Conservation (phyloP, 768 basidiomycete genomes). For the Phanerochaete carnosa region DNA sequence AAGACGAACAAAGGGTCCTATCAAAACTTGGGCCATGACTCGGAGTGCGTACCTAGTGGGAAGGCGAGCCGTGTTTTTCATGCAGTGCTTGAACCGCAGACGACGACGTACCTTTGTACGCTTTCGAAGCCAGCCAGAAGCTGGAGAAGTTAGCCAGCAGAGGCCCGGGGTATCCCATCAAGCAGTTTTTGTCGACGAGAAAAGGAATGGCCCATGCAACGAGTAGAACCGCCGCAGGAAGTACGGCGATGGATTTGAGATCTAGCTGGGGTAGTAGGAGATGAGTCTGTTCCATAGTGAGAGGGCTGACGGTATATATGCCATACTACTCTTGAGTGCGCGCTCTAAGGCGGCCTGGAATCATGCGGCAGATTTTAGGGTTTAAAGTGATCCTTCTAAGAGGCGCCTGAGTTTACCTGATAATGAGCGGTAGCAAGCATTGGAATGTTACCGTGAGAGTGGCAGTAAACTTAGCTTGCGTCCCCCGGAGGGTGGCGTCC, state of each 20-base stretch:
- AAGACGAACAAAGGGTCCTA: constrained; percentile 34
- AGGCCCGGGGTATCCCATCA: constrained; percentile 36
- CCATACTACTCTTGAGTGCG: too few relatives aligned
- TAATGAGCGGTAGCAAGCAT: too few relatives aligned
- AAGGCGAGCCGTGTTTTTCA: constrained; percentile 34
- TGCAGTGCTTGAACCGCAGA: constrained; percentile 37
- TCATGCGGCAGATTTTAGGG: too few relatives aligned
- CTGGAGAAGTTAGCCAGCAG: constrained; percentile 33
- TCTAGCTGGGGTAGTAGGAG: background rate
- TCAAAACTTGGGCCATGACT: background rate
- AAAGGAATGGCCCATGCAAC: constrained; percentile 32
- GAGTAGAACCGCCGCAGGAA: constrained; percentile 11
- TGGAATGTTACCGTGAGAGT: too few relatives aligned
- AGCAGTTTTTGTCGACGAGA: constrained; percentile 26
- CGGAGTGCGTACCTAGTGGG: background rate
- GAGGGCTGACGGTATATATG: too few relatives aligned
- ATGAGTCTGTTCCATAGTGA: too few relatives aligned
- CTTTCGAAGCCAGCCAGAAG: constrained; percentile 35
- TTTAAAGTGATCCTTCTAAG: too few relatives aligned
- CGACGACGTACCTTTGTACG: constrained; percentile 31
- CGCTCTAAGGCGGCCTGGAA: too few relatives aligned
- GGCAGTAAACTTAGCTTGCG: too few relatives aligned
- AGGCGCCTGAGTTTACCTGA: too few relatives aligned
- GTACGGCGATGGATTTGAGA: background rate
- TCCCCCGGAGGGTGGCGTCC: too few relatives aligned